These are phyloP conservation scores for Coleophoma crateriformis DNA, from an alignment of 2,329 filamentous ascomycete species.

Conservation along the genomic window DNA sequence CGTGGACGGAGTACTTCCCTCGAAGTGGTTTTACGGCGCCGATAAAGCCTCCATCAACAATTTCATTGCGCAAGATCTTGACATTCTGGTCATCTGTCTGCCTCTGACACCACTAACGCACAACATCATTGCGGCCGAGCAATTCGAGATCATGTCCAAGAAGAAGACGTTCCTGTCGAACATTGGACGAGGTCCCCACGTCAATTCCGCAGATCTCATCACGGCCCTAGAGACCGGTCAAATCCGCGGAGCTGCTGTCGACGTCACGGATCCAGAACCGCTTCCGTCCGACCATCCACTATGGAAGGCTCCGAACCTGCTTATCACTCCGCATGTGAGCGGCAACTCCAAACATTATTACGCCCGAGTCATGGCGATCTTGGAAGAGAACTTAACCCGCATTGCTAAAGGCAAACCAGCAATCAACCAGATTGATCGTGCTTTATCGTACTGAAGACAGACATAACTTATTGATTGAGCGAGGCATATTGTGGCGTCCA, in stretches of 20 bases:
- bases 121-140: slow-evolving; percentile 43
- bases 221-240: slow-evolving; percentile 42
- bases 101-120: slow-evolving; percentile 44
- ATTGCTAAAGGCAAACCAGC: neutral
- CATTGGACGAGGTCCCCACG: slow-evolving; percentile 53
- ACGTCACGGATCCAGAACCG: slow-evolving; percentile 80
- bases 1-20: slow-evolving; percentile 40
- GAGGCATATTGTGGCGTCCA: too few relatives aligned
- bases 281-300: slow-evolving; percentile 61
- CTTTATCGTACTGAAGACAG: neutral
- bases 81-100: slow-evolving; percentile 45
- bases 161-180: slow-evolving; percentile 55
- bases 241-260: slow-evolving; percentile 57
- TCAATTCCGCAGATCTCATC: slow-evolving; percentile 52
- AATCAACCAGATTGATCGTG: neutral
- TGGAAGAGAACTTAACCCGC: neutral
- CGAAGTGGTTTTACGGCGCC: slow-evolving; percentile 44
- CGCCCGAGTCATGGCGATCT: neutral
- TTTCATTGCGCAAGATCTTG: slow-evolving; percentile 45
- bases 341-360: neutral
- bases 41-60: slow-evolving; percentile 37
- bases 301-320: slow-evolving; percentile 64
- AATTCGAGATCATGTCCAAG: slow-evolving; percentile 40
- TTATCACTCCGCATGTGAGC: slow-evolving; percentile 51
- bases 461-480: too few relatives aligned